These are phyloP conservation scores for Erodium trifolium DNA, from an alignment of 441 rosid genomes.

Conservation along the genomic window DNA sequence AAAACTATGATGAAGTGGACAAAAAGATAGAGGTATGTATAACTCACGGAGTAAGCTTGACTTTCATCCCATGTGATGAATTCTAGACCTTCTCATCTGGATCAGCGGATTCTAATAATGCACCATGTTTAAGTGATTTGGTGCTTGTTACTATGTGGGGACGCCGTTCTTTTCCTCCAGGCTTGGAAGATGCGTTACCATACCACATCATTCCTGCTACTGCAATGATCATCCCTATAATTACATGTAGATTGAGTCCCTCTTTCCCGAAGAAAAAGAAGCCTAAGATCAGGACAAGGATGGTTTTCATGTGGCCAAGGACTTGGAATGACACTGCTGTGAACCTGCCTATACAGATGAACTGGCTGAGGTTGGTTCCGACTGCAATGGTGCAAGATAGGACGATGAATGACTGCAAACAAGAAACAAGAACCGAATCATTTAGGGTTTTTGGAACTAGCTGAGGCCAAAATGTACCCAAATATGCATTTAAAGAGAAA, in stretches of 20 bases:
- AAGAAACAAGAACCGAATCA: slow-evolving; percentile 16
- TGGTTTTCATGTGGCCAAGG: slow-evolving; percentile 96
- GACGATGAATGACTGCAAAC: slow-evolving; percentile 60
- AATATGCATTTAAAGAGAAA: no score
- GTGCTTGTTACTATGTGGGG: neutral
- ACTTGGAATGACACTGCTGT: slow-evolving; percentile 96
- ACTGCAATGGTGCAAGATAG: slow-evolving; percentile 81
- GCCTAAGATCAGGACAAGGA: slow-evolving; percentile 75
- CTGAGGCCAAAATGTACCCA: neutral
- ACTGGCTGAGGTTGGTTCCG: slow-evolving; percentile 95
- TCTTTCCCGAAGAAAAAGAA: slow-evolving; percentile 86
- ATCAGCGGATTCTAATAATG: slow-evolving; percentile 33
- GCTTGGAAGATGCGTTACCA: slow-evolving; percentile 79
- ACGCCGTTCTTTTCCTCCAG: slow-evolving; percentile 77
- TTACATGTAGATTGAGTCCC: slow-evolving; percentile 75
- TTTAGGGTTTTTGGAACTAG: slow-evolving; percentile 3
- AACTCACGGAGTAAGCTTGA: neutral
- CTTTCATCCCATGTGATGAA: slow-evolving; percentile 7
- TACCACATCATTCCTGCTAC: slow-evolving; percentile 90
- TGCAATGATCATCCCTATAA: slow-evolving; percentile 82
- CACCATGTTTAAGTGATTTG: neutral
- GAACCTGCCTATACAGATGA: slow-evolving; percentile 92
- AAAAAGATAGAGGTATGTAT: slow-evolving; percentile 14
- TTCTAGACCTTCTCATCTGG: slow-evolving; percentile 58
- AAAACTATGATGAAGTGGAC: neutral